Conservation (phyloP, 441 rosid species). For the Lepidium campestre region DNA sequence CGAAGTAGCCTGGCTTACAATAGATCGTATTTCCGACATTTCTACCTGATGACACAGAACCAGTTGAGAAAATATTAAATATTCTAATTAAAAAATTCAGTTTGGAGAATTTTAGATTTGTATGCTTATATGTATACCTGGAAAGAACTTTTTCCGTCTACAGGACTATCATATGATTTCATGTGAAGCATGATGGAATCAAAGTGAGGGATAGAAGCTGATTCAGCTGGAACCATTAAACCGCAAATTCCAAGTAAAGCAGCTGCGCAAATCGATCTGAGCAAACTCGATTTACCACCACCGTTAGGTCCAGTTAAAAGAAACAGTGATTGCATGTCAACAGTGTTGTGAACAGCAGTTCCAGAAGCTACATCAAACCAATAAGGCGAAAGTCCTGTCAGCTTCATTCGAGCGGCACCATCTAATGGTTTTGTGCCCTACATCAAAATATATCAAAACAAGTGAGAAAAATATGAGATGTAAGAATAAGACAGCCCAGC, state of each 20-base stretch:
- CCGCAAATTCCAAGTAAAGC: constrained; percentile 93
- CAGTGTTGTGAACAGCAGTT: constrained; percentile 71
- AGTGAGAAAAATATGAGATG: constrained; percentile 5
- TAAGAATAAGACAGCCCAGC: background rate
- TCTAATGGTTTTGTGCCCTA: constrained; percentile 31
- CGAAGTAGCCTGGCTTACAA: constrained; percentile 63
- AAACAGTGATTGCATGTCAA: constrained; percentile 81
- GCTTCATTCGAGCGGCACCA: constrained; percentile 54
- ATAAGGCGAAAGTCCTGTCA: constrained; percentile 78
- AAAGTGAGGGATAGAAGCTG: constrained; percentile 79
- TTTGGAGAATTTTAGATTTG: background rate
- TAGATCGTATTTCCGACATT: constrained; percentile 90
- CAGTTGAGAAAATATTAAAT: constrained; percentile 1
- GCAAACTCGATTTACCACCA: constrained; percentile 98
- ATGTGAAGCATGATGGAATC: constrained; percentile 97
- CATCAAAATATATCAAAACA: background rate
- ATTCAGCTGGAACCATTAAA: constrained; percentile 93
- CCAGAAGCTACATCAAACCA: constrained; percentile 93
- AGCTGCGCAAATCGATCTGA: constrained; percentile 90
- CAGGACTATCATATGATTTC: constrained; percentile 99
- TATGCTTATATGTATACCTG: constrained; percentile 45
- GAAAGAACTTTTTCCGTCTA: constrained; percentile 95
- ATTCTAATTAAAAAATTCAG: background rate
- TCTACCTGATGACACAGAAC: constrained; percentile 58
- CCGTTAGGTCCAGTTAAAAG: constrained; percentile 98